phyloP scores from a whole-genome alignment of 2,329 filamentous ascomycete genomes.

The Cadophora malorum region DNA sequence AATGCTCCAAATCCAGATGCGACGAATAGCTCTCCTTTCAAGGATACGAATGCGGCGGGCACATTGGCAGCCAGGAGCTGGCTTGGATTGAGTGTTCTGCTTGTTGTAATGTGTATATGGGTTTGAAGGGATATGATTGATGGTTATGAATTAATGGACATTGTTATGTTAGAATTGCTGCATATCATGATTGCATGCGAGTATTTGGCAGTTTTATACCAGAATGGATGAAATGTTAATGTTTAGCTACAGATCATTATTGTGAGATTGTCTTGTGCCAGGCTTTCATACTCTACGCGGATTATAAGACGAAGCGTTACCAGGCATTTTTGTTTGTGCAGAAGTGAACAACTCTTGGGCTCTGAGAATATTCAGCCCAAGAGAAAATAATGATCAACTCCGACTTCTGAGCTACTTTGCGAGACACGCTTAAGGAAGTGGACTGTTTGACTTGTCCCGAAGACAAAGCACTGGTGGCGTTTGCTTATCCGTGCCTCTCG shows the following conservation, averaged over 20 bases:
- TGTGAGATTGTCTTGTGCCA: background rate
- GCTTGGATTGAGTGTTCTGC: constrained; percentile 26
- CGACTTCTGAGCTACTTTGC: too few species aligned
- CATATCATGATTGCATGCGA: background rate
- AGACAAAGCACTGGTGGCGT: too few species aligned
- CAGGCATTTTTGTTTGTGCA: too few species aligned
- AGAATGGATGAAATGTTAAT: background rate
- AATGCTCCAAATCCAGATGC: constrained; percentile 27
- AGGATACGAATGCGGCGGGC: constrained; percentile 30
- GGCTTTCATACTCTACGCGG: too few species aligned
- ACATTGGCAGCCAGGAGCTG: constrained; percentile 7
- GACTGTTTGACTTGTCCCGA: too few species aligned
- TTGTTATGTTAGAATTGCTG: background rate
- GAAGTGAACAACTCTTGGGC: too few species aligned
- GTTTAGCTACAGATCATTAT: background rate
- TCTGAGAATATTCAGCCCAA: too few species aligned
- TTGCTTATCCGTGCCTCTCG: too few species aligned
- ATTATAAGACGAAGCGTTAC: too few species aligned
- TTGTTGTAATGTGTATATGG: constrained; percentile 24
- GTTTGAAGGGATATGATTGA: constrained; percentile 11
- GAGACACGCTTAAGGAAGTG: too few species aligned
- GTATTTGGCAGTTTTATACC: background rate
- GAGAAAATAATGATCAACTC: too few species aligned
- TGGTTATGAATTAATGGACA: constrained; percentile 12
- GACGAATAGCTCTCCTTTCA: constrained; percentile 43